Evolutionary conservation across 805 yeast genomes (phyloP).

Genomic region (Saccharomyces jurei): DNA sequence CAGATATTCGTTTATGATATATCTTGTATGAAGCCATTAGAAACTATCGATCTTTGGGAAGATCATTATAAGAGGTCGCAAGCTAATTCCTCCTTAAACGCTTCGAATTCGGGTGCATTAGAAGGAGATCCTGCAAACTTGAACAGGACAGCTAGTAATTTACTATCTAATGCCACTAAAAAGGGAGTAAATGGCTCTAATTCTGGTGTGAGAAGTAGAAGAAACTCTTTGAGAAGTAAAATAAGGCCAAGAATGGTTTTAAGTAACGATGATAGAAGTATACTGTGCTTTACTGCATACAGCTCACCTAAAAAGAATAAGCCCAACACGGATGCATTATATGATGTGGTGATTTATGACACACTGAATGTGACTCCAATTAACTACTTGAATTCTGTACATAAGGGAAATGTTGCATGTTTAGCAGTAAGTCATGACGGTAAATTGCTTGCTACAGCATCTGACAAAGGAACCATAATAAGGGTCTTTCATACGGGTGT

Average conservation of each 20-base stretch:
- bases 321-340: constrained; percentile 39
- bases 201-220: constrained; percentile 4
- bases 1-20: constrained; percentile 86
- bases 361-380: constrained; percentile 65
- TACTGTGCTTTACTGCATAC: constrained; percentile 26
- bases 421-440: constrained; percentile 51
- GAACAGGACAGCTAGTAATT: not conserved
- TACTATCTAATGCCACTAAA: not conserved
- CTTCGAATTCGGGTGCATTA: not conserved
- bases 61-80: constrained; percentile 9
- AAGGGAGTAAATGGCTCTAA: constrained; percentile 3
- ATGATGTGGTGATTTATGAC: constrained; percentile 65
- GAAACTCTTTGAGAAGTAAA: constrained; percentile 9
- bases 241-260: constrained; percentile 20
- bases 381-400: constrained; percentile 34
- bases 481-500: constrained; percentile 52
- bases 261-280: constrained; percentile 27
- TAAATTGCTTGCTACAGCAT: constrained; percentile 53
- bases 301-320: constrained; percentile 18
- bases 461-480: constrained; percentile 63
- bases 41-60: constrained; percentile 46
- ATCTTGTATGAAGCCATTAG: constrained; percentile 76
- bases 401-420: constrained; percentile 25
- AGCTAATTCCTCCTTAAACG: not conserved
- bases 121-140: not conserved